phyloP scores from a whole-genome alignment of 2,329 filamentous ascomycete genomes.

The Hypoxylon rubiginosum region DNA sequence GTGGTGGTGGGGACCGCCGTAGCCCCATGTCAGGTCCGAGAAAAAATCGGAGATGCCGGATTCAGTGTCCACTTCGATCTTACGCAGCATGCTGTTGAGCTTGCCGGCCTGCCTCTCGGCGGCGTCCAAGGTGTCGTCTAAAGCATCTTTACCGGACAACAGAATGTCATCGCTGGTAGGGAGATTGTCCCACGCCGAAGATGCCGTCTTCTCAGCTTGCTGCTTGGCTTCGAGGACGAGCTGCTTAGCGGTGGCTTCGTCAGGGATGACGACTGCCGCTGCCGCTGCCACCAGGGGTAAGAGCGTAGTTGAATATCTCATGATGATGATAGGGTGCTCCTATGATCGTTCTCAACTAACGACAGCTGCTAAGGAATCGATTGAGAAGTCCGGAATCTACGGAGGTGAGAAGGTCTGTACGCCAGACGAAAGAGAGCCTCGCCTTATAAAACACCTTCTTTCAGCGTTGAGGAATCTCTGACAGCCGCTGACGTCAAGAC shows the following conservation, averaged over 20 bases:
- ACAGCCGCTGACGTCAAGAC: slow-evolving; percentile 33
- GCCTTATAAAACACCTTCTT: slow-evolving; percentile 21
- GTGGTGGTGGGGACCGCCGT: slow-evolving; percentile 5
- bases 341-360: background rate
- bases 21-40: slow-evolving; percentile 18
- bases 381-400: slow-evolving; percentile 28
- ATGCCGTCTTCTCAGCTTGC: slow-evolving; percentile 34
- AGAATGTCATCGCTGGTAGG: slow-evolving; percentile 36
- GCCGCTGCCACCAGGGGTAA: slow-evolving; percentile 44
- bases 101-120: slow-evolving; percentile 37
- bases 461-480: slow-evolving; percentile 9
- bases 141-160: slow-evolving; percentile 28
- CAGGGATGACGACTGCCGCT: slow-evolving; percentile 47
- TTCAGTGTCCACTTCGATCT: slow-evolving; percentile 27
- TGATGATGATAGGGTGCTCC: slow-evolving; percentile 19
- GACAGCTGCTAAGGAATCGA: slow-evolving; percentile 3
- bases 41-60: slow-evolving; percentile 42
- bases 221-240: slow-evolving; percentile 44
- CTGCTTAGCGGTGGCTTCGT: slow-evolving; percentile 48
- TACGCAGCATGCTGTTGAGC: slow-evolving; percentile 33
- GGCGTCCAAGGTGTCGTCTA: slow-evolving; percentile 33
- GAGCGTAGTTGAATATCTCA: slow-evolving; percentile 46
- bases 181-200: slow-evolving; percentile 39
- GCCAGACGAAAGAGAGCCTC: background rate
- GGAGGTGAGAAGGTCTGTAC: slow-evolving; percentile 23